These are phyloP conservation scores for Corynespora cassiicola DNA, from an alignment of 2,329 filamentous ascomycete species.

Conservation along the genomic window DNA sequence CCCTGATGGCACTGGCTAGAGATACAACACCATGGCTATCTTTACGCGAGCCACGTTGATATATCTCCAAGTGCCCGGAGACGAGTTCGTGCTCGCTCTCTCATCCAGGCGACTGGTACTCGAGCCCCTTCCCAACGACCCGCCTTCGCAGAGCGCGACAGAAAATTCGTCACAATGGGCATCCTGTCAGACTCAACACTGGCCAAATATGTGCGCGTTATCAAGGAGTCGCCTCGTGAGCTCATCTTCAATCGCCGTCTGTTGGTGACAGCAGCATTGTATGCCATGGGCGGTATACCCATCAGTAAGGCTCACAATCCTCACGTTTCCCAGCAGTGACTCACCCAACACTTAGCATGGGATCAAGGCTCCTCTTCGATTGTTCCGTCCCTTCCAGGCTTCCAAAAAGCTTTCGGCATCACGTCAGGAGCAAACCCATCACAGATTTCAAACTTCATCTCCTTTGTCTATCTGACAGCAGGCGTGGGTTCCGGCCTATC, in stretches of 20 bases:
- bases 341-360: conserved; percentile 28
- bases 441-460: conserved; percentile 46
- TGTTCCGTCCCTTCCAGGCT: conserved; percentile 43
- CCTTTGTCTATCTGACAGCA: conserved; percentile 46
- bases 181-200: conserved; percentile 17
- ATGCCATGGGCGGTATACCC: conserved; percentile 20
- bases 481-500: conserved; percentile 39
- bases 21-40: too few species aligned
- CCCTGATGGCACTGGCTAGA: too few species aligned
- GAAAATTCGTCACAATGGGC: conserved; percentile 9
- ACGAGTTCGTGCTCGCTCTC: too few species aligned
- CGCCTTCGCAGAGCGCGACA: too few species aligned
- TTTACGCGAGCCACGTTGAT: too few species aligned
- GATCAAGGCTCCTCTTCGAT: conserved; percentile 41
- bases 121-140: too few species aligned
- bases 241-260: conserved; percentile 18
- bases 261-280: conserved; percentile 19
- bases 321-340: background rate
- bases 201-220: conserved; percentile 15
- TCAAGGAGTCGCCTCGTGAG: conserved; percentile 15
- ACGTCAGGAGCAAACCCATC: conserved; percentile 31
- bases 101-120: too few species aligned
- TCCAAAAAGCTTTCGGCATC: conserved; percentile 44
- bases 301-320: conserved; percentile 11
- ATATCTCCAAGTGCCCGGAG: too few species aligned